Evolutionary conservation across 2,329 filamentous ascomycete genomes (phyloP).

Genomic region (Lecanicillium sp.): DNA sequence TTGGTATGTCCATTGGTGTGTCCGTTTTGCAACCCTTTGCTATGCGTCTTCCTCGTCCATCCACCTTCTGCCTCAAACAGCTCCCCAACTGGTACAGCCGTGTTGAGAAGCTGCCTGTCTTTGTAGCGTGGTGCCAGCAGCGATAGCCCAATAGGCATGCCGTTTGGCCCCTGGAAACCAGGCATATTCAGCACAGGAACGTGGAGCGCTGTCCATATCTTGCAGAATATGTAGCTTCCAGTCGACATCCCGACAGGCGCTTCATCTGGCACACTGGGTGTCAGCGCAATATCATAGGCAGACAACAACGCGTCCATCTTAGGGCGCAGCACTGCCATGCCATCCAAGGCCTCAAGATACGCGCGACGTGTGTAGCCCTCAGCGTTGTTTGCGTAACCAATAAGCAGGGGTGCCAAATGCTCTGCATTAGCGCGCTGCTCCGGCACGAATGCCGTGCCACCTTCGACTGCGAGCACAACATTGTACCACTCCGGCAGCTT

Average conservation of each 20-base stretch:
- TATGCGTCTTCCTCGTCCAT: slow-evolving; percentile 13
- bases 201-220: slow-evolving; percentile 51
- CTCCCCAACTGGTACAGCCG: slow-evolving; percentile 28
- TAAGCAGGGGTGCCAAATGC: slow-evolving; percentile 35
- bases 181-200: slow-evolving; percentile 57
- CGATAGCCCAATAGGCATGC: slow-evolving; percentile 52
- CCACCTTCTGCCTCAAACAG: slow-evolving; percentile 27
- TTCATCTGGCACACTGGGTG: slow-evolving; percentile 51
- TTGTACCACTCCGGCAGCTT: slow-evolving; percentile 44
- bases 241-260: slow-evolving; percentile 44
- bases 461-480: slow-evolving; percentile 43
- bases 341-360: slow-evolving; percentile 46
- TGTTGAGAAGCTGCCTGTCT: slow-evolving; percentile 36
- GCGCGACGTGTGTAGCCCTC: slow-evolving; percentile 33
- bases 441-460: slow-evolving; percentile 41
- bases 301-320: slow-evolving; percentile 43
- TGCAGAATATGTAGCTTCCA: slow-evolving; percentile 44
- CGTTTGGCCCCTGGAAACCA: slow-evolving; percentile 45
- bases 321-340: slow-evolving; percentile 44
- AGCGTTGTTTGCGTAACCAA: slow-evolving; percentile 43
- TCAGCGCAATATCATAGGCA: slow-evolving; percentile 47
- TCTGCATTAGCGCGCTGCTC: slow-evolving; percentile 43
- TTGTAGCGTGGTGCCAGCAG: slow-evolving; percentile 40
- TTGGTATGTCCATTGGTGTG: too few species aligned
- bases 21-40: too few species aligned